Evolutionary conservation across 345 rosid species (phyloP).

Genomic region (Moricandia moricandioides): DNA sequence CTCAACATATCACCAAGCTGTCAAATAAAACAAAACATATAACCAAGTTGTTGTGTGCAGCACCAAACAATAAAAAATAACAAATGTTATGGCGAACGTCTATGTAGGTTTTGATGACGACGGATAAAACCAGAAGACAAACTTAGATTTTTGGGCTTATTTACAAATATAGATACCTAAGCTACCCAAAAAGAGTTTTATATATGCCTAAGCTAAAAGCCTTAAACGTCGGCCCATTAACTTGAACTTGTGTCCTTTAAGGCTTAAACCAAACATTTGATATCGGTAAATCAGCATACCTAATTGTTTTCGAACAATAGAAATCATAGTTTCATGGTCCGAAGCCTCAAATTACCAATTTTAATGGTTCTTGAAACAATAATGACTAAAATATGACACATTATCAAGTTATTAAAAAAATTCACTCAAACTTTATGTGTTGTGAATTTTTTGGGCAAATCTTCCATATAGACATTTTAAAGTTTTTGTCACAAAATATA

Average conservation of each 20-base stretch:
- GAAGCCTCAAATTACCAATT: background rate
- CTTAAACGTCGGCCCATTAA: too few relatives aligned
- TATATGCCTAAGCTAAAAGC: too few relatives aligned
- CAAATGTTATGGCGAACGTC: background rate
- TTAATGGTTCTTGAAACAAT: background rate
- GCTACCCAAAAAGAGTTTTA: too few relatives aligned
- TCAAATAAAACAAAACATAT: too few relatives aligned
- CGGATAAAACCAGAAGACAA: background rate
- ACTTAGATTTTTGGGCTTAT: background rate
- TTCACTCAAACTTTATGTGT: background rate
- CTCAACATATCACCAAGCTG: background rate
- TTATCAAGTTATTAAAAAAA: background rate
- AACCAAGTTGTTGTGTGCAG: background rate
- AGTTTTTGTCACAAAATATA: too few relatives aligned
- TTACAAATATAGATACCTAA: background rate
- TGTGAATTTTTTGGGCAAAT: too few relatives aligned
- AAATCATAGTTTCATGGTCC: background rate
- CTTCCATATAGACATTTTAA: too few relatives aligned
- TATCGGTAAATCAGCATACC: too few relatives aligned
- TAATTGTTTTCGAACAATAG: background rate
- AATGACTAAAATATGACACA: background rate
- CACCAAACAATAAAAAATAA: background rate
- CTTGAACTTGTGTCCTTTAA: too few relatives aligned
- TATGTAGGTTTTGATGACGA: background rate
- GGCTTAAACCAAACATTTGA: background rate